Percentiles rank a stretch among this genome's conserved stretches.
These are phyloP conservation scores for Boletus huronensis DNA, from an alignment of 768 basidiomycete species.

Conservation along the genomic window DNA sequence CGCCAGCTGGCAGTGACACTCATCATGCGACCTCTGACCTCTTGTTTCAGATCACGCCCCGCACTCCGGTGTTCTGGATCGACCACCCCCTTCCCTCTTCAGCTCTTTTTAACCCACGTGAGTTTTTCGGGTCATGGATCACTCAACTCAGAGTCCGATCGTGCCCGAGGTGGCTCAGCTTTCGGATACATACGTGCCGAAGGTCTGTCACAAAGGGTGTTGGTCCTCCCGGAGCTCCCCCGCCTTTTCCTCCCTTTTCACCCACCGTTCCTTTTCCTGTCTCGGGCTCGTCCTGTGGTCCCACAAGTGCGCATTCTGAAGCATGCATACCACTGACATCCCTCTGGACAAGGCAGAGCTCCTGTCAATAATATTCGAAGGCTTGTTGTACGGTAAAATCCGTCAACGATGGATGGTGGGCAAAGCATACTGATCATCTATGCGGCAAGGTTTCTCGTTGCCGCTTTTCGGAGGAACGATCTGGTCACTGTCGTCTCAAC, in stretches of 20 bases:
- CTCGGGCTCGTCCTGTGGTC: background rate
- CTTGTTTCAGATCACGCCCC: background rate
- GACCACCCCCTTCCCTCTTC: background rate
- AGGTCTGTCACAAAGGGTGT: background rate
- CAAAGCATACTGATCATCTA: background rate
- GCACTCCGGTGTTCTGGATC: background rate
- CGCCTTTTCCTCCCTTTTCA: background rate
- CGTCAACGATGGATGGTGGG: background rate
- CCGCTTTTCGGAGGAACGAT: background rate
- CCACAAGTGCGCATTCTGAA: background rate
- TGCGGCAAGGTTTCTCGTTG: background rate
- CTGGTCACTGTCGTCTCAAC: background rate
- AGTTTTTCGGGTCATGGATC: background rate
- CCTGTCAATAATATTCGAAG: background rate
- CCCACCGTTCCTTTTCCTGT: background rate
- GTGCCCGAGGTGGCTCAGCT: background rate
- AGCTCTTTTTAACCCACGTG: background rate
- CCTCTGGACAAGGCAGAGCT: background rate
- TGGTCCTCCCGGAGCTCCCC: background rate
- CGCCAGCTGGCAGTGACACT: too few species aligned
- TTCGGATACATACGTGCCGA: background rate
- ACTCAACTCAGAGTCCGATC: background rate
- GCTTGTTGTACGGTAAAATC: background rate
- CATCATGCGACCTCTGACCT: background rate
- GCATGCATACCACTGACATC: background rate